Conservation (phyloP, 495 filamentous ascomycete genomes). For the Polyplosphaeria fusca region DNA sequence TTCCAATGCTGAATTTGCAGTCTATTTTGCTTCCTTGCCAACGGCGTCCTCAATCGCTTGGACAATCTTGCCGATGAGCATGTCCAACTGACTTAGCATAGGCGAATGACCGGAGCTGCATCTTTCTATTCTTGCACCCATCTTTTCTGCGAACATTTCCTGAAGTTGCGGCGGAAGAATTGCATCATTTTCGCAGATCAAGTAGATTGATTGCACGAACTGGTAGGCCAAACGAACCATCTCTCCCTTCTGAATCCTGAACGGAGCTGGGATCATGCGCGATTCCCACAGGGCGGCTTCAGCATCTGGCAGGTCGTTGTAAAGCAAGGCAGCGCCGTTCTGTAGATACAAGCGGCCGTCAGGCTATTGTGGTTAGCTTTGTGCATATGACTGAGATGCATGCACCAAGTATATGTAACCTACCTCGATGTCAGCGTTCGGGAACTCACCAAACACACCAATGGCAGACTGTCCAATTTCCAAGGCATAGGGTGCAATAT, state of each 20-base stretch:
- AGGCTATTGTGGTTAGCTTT: no score
- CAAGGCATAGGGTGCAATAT: constrained; percentile 12
- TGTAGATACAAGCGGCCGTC: constrained; percentile 7
- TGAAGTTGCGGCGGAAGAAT: constrained; percentile 24
- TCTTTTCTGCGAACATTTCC: constrained; percentile 32
- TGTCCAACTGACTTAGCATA: constrained; percentile 36
- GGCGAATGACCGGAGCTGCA: constrained; percentile 38
- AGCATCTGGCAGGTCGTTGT: constrained; percentile 22
- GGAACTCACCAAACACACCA: constrained; percentile 31
- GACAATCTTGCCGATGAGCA: constrained; percentile 1
- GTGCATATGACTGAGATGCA: no score
- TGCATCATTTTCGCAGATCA: constrained; percentile 38
- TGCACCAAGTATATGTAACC: constrained; percentile 32
- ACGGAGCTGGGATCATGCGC: constrained; percentile 28
- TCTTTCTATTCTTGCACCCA: constrained; percentile 31
- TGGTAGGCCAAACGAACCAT: constrained; percentile 36
- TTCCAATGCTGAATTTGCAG: no score
- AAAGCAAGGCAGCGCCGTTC: constrained; percentile 19
- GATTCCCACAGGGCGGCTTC: constrained; percentile 24
- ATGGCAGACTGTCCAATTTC: constrained; percentile 7
- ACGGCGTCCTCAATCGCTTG: not conserved
- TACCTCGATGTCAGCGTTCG: constrained; percentile 26
- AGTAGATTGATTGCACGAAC: constrained; percentile 38
- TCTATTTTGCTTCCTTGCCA: no score
- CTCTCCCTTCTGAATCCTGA: constrained; percentile 31